phyloP scores from a whole-genome alignment of 2,329 filamentous ascomycete genomes.

The Aureobasidium sp. region DNA sequence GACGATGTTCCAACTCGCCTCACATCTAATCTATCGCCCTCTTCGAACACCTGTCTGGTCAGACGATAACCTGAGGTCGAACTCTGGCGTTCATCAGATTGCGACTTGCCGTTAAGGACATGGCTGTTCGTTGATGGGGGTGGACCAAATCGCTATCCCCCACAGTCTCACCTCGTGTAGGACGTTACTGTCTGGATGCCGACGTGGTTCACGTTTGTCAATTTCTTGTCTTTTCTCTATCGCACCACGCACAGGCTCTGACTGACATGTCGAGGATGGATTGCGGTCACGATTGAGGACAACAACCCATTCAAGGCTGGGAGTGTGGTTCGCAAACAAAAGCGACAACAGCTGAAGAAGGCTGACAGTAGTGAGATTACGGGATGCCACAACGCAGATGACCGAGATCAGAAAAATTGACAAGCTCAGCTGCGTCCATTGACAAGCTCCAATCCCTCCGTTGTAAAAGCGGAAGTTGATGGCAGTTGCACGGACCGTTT shows the following conservation, averaged over 20 bases:
- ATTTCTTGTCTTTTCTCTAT: neutral
- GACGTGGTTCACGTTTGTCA: neutral
- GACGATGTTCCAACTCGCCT: neutral
- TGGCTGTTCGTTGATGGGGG: neutral
- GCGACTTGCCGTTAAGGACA: neutral
- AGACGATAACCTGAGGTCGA: neutral
- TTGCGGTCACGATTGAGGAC: neutral
- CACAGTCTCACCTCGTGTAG: neutral
- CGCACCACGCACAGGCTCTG: neutral
- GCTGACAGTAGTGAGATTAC: slow-evolving; percentile 1
- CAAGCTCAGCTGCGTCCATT: neutral
- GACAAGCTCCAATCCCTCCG: neutral
- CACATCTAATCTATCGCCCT: neutral
- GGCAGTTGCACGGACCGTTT: slow-evolving; percentile 8
- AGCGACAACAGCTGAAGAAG: neutral
- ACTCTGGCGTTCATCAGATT: neutral
- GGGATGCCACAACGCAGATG: slow-evolving; percentile 7
- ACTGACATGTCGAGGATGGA: neutral
- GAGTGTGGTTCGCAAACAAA: neutral
- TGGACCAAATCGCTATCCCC: neutral
- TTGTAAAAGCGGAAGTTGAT: neutral
- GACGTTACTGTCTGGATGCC: neutral
- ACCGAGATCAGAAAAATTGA: neutral
- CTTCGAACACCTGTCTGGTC: neutral
- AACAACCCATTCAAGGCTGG: neutral